Evolutionary conservation across 345 rosid species (phyloP).

Genomic region (Aegle marmelos): DNA sequence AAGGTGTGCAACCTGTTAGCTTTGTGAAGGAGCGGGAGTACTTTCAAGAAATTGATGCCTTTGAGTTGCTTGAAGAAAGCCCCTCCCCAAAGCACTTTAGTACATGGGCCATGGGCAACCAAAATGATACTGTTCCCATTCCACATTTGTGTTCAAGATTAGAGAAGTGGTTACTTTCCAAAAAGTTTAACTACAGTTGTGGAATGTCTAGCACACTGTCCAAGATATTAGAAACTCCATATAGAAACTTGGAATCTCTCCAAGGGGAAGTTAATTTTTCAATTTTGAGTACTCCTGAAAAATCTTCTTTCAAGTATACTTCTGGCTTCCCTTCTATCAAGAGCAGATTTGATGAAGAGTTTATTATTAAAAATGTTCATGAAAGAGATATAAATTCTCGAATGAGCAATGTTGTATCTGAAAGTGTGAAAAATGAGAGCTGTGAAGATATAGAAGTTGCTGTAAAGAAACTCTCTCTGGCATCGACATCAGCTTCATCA

Average conservation of each 20-base stretch:
- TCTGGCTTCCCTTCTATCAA: slow-evolving; percentile 36
- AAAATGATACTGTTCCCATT: slow-evolving; percentile 33
- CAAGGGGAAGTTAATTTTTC: slow-evolving; percentile 22
- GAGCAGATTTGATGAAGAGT: slow-evolving; percentile 25
- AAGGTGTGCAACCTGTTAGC: slow-evolving; percentile 44
- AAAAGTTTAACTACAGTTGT: slow-evolving; percentile 43
- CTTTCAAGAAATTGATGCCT: slow-evolving; percentile 87
- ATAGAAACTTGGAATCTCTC: slow-evolving; percentile 28
- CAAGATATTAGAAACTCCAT: slow-evolving; percentile 67
- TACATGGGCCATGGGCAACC: slow-evolving; percentile 63
- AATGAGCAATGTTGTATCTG: slow-evolving; percentile 12
- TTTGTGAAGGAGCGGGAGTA: slow-evolving; percentile 72
- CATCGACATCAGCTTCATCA: slow-evolving; percentile 42
- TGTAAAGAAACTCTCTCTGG: slow-evolving; percentile 63
- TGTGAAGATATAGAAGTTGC: slow-evolving; percentile 54
- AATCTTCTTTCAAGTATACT: slow-evolving; percentile 22
- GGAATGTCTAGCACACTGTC: slow-evolving; percentile 79
- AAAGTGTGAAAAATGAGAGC: slow-evolving; percentile 13
- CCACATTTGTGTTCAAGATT: slow-evolving; percentile 66
- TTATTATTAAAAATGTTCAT: slow-evolving; percentile 22
- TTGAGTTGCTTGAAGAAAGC: slow-evolving; percentile 92
- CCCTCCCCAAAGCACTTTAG: slow-evolving; percentile 79
- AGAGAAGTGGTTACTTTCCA: slow-evolving; percentile 71
- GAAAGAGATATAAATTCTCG: slow-evolving; percentile 24
- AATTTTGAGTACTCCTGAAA: slow-evolving; percentile 47